Conservation (phyloP, 345 rosid genomes). For the Pistacia atlantica region DNA sequence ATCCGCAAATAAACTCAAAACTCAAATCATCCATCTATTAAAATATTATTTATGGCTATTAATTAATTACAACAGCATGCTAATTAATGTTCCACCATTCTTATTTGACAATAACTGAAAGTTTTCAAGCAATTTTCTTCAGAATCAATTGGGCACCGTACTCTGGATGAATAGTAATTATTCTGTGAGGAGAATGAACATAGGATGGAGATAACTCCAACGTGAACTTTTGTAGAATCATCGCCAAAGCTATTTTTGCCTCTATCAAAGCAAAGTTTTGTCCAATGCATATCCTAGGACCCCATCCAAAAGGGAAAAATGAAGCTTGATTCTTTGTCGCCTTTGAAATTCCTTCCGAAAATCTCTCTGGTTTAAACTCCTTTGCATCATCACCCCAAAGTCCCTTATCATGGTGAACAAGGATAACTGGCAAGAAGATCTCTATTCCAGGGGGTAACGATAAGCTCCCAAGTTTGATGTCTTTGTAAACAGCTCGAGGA, state of each 20-base stretch:
- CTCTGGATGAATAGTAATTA: slow-evolving; percentile 21
- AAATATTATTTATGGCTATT: too few species aligned
- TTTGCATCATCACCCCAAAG: slow-evolving; percentile 41
- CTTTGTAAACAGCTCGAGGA: slow-evolving; percentile 18
- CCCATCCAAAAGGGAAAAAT: slow-evolving; percentile 32
- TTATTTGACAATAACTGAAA: too few species aligned
- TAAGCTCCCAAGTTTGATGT: slow-evolving; percentile 29
- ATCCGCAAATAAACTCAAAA: too few species aligned
- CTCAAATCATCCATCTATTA: too few species aligned
- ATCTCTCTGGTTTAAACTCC: slow-evolving; percentile 40
- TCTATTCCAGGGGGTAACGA: slow-evolving; percentile 30
- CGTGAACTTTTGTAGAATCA: slow-evolving; percentile 21
- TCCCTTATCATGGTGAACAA: slow-evolving; percentile 33
- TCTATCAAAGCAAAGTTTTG: slow-evolving; percentile 31
- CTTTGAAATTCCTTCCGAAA: slow-evolving; percentile 39
- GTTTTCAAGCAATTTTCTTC: neutral
- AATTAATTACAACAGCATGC: too few species aligned
- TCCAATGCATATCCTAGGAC: slow-evolving; percentile 39
- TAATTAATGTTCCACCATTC: too few species aligned
- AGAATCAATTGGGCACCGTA: slow-evolving; percentile 27
- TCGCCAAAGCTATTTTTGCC: slow-evolving; percentile 23
- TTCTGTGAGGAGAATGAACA: slow-evolving; percentile 13
- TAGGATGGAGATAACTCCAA: slow-evolving; percentile 33
- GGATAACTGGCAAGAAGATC: slow-evolving; percentile 20
- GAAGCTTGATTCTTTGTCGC: slow-evolving; percentile 24